These are phyloP conservation scores for Ascosphaera acerosa DNA, from an alignment of 2,329 filamentous ascomycete species.

Conservation along the genomic window DNA sequence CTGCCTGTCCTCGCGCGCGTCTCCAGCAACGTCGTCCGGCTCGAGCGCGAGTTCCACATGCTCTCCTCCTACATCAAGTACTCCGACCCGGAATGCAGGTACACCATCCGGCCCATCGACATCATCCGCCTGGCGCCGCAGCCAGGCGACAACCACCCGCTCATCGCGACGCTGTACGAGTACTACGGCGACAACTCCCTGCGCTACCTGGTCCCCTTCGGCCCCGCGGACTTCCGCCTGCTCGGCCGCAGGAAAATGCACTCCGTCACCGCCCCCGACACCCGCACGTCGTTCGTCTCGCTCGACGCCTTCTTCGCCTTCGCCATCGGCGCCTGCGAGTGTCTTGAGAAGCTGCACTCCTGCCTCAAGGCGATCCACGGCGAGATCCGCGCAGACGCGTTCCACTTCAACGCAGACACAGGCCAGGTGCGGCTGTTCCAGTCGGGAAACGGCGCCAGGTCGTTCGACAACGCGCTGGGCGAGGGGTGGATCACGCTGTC, in stretches of 20 bases:
- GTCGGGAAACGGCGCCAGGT: constrained; percentile 63
- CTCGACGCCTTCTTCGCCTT: constrained; percentile 52
- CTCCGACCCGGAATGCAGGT: constrained; percentile 44
- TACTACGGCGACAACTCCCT: constrained; percentile 51
- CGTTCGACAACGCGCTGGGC: constrained; percentile 77
- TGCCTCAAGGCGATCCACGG: constrained; percentile 68
- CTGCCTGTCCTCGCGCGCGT: constrained; percentile 54
- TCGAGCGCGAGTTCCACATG: constrained; percentile 73
- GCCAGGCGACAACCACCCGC: constrained; percentile 40
- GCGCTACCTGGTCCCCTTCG: constrained; percentile 44
- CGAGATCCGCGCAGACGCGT: constrained; percentile 72
- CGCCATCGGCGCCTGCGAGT: constrained; percentile 66
- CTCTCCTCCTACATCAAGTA: constrained; percentile 44
- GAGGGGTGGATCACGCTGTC: constrained; percentile 68
- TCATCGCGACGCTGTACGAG: constrained; percentile 62
- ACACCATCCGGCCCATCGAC: constrained; percentile 61
- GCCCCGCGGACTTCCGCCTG: constrained; percentile 43
- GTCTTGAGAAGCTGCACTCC: constrained; percentile 76
- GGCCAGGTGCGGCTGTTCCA: constrained; percentile 54
- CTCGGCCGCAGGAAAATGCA: constrained; percentile 18
- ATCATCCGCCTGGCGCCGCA: constrained; percentile 44
- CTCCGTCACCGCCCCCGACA: background rate
- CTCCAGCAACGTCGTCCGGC: constrained; percentile 54
- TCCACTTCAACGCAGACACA: constrained; percentile 53
- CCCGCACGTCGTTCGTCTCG: background rate